These are phyloP conservation scores for Nakazawaea molendinolei DNA, from an alignment of 805 yeast genomes.

Conservation along the genomic window DNA sequence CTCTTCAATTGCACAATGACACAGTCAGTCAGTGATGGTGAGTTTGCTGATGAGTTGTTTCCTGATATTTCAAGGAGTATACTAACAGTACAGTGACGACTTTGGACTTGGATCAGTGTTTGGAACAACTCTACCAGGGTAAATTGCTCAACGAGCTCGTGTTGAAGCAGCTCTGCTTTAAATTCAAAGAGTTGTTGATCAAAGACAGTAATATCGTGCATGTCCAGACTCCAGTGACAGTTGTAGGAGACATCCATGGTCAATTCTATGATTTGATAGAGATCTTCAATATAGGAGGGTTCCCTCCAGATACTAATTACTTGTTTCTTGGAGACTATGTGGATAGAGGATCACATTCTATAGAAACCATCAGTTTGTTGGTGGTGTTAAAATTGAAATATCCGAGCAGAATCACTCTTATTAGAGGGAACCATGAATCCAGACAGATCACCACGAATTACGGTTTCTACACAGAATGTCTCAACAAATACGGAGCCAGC, in stretches of 20 bases:
- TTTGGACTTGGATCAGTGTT: slow-evolving; percentile 61
- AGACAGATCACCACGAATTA: slow-evolving; percentile 95
- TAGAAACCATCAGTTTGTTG: slow-evolving; percentile 83
- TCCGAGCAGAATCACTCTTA: slow-evolving; percentile 74
- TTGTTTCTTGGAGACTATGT: slow-evolving; percentile 93
- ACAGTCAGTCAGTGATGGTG: too few relatives aligned
- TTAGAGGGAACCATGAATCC: slow-evolving; percentile 95
- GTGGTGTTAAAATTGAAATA: slow-evolving; percentile 81
- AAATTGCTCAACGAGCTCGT: slow-evolving; percentile 67
- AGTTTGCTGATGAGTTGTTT: too few relatives aligned
- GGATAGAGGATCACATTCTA: slow-evolving; percentile 89
- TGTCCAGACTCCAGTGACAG: slow-evolving; percentile 79
- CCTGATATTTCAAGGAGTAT: background rate
- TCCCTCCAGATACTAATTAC: slow-evolving; percentile 89
- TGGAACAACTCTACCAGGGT: slow-evolving; percentile 57
- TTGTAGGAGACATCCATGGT: slow-evolving; percentile 97
- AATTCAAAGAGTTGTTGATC: slow-evolving; percentile 73
- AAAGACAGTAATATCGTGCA: slow-evolving; percentile 84
- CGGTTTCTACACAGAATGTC: slow-evolving; percentile 93
- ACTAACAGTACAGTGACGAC: slow-evolving; percentile 5
- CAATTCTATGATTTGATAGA: slow-evolving; percentile 92
- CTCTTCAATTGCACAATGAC: too few relatives aligned
- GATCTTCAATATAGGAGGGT: slow-evolving; percentile 89
- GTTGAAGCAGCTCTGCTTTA: slow-evolving; percentile 66
- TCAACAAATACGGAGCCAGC: slow-evolving; percentile 73